Conservation (phyloP, 2,329 filamentous ascomycete genomes). For the Didymella arachidicola region DNA sequence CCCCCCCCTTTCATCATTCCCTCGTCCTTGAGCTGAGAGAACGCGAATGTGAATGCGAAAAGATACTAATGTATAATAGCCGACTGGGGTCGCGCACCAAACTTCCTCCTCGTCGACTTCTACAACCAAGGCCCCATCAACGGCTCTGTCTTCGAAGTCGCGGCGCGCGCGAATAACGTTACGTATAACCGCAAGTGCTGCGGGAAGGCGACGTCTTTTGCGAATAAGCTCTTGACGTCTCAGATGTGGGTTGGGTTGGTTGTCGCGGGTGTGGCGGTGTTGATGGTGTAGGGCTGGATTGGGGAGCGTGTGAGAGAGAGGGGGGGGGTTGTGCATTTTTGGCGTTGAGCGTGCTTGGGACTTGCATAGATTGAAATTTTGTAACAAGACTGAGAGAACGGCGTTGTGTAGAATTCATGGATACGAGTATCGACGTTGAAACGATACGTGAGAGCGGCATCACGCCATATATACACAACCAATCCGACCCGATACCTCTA, state of each 20-base stretch:
- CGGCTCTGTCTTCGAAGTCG: conserved; percentile 52
- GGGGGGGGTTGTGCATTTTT: not conserved
- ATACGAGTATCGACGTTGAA: too few relatives aligned
- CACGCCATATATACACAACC: too few relatives aligned
- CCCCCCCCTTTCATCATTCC: not conserved
- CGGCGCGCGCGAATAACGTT: conserved; percentile 70
- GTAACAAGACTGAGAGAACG: too few relatives aligned
- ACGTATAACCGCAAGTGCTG: conserved; percentile 70
- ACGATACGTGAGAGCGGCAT: too few relatives aligned
- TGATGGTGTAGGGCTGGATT: conserved; percentile 27
- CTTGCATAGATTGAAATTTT: not conserved
- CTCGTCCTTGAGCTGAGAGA: not conserved
- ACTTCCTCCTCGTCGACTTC: conserved; percentile 54
- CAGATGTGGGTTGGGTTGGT: conserved; percentile 30
- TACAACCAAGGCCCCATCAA: conserved; percentile 49
- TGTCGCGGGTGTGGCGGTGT: conserved; percentile 25
- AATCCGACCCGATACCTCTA: too few relatives aligned
- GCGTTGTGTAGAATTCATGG: too few relatives aligned
- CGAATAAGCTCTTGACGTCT: conserved; percentile 16
- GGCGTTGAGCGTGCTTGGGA: conserved; percentile 6
- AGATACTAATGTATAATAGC: conserved; percentile 29
- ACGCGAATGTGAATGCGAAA: not conserved
- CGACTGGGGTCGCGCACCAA: conserved; percentile 49
- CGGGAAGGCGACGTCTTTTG: conserved; percentile 49
- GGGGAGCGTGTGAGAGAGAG: not conserved